These are phyloP conservation scores for Cystofilobasidium ferigula DNA, from an alignment of 768 basidiomycete genomes.

Conservation along the genomic window DNA sequence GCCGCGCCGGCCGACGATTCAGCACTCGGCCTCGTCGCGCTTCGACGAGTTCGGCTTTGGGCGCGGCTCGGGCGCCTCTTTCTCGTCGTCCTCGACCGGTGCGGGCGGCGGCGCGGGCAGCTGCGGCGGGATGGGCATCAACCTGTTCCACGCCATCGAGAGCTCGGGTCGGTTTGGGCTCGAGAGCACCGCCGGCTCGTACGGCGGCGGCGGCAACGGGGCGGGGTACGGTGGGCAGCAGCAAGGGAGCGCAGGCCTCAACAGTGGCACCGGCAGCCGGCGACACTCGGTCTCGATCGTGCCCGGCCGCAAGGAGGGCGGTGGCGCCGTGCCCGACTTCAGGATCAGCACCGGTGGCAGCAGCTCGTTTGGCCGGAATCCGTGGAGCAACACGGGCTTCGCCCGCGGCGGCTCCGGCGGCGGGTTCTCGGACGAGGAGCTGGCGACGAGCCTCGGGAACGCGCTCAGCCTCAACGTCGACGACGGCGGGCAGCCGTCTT, in stretches of 20 bases:
- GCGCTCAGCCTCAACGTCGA: conserved; percentile 22
- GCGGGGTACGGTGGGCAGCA: conserved; percentile 1
- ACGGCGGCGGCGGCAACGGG: conserved; percentile 12
- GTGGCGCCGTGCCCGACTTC: conserved; percentile 1
- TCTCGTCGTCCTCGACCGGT: background rate
- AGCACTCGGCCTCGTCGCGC: conserved; percentile 1
- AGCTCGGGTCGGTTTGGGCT: background rate
- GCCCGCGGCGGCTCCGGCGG: conserved; percentile 11
- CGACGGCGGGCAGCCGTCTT: background rate
- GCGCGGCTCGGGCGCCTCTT: conserved; percentile 6
- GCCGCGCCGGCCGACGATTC: background rate
- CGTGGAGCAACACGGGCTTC: background rate
- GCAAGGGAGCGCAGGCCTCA: background rate
- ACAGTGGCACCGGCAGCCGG: conserved; percentile 19
- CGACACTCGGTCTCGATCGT: conserved; percentile 25
- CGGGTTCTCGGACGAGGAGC: conserved; percentile 21
- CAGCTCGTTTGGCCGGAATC: conserved; percentile 1
- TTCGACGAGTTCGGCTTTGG: conserved; percentile 26
- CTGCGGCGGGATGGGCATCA: conserved; percentile 5
- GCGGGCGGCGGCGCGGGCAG: background rate
- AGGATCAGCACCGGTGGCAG: background rate
- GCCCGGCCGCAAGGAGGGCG: conserved; percentile 3
- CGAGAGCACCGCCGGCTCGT: background rate
- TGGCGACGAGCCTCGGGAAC: conserved; percentile 16
- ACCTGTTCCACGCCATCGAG: conserved; percentile 3